These are phyloP conservation scores for Favolaschia claudopus DNA, from an alignment of 768 basidiomycete genomes.

Conservation along the genomic window DNA sequence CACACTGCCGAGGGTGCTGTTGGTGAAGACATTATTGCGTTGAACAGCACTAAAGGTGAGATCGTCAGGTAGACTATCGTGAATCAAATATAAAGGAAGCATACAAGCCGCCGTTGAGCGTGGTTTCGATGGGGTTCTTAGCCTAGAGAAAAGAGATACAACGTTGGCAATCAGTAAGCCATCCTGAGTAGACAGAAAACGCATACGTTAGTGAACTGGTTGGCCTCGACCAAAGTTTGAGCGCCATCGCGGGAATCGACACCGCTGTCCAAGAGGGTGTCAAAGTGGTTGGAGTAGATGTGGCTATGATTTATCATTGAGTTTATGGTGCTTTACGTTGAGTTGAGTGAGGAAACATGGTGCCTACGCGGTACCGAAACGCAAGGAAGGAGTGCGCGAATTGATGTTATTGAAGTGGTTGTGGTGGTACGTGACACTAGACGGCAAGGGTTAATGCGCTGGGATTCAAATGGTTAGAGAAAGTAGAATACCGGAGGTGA, in stretches of 20 bases:
- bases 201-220: conserved; percentile 24
- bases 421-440: conserved; percentile 26
- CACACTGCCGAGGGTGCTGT: conserved; percentile 5
- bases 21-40: conserved; percentile 23
- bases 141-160: not conserved
- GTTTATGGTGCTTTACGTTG: too few relatives aligned
- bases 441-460: not conserved
- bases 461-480: not conserved
- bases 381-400: conserved; percentile 24
- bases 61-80: not conserved
- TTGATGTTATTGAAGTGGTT: conserved; percentile 26
- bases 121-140: conserved; percentile 21
- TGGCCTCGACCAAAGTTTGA: conserved; percentile 22
- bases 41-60: conserved; percentile 4
- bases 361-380: conserved; percentile 20
- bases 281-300: conserved; percentile 25
- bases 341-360: too few relatives aligned
- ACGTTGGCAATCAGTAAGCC: not conserved
- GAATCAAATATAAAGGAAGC: not conserved
- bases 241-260: conserved; percentile 25
- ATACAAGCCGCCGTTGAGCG: conserved; percentile 24
- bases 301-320: conserved; percentile 12
- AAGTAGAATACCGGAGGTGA: conserved; percentile 16
- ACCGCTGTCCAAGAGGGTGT: conserved; percentile 8
- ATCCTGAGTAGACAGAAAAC: not conserved